Evolutionary conservation across 2,329 filamentous ascomycete species (phyloP).

Genomic region (Pseudohalonectria lignicola): DNA sequence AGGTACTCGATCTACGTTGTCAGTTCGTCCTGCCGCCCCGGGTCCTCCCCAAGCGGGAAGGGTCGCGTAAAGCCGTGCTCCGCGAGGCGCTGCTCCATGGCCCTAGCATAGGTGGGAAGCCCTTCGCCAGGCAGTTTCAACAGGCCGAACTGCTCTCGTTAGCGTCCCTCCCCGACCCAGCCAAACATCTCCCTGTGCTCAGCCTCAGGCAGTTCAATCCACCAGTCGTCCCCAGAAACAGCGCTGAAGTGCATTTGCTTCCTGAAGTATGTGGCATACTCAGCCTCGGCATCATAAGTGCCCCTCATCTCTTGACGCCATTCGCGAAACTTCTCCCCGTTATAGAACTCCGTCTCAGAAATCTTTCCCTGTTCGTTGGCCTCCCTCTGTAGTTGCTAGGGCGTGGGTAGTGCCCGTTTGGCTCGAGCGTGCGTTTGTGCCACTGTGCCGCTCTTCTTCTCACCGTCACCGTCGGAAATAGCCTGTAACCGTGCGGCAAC

Average conservation of each 20-base stretch:
- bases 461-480: background rate
- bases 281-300: background rate
- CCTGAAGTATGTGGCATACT: background rate
- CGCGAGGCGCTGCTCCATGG: background rate
- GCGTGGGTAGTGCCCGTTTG: background rate
- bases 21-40: background rate
- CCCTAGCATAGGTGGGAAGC: background rate
- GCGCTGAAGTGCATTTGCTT: too few species aligned
- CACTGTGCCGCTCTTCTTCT: background rate
- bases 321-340: background rate
- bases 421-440: background rate
- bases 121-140: background rate
- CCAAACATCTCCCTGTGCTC: background rate
- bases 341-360: too few species aligned
- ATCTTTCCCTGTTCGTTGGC: too few species aligned
- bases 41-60: background rate
- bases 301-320: background rate
- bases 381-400: too few species aligned
- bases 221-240: too few species aligned
- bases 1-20: background rate
- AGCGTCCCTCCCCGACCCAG: background rate
- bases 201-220: too few species aligned
- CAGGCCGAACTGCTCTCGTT: background rate
- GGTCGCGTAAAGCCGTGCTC: background rate
- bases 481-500: background rate